Percentiles rank a stretch among this genome's conserved stretches.
These are phyloP conservation scores for Conidiobolus incongruus DNA, from an alignment of 371 early-diverging fungal species.

Conservation along the genomic window DNA sequence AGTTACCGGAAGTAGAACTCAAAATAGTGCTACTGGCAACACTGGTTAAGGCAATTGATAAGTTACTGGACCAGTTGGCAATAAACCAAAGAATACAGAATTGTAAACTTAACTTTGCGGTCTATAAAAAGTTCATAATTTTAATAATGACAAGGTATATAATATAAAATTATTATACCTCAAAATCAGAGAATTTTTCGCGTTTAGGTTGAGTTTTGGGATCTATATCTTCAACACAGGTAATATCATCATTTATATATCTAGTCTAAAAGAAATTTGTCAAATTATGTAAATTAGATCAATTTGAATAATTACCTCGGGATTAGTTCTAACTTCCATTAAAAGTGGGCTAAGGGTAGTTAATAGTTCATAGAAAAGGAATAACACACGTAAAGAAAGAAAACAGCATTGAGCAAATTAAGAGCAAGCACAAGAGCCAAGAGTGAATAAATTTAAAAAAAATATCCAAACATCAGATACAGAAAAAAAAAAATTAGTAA, in stretches of 20 bases:
- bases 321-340: too few relatives aligned
- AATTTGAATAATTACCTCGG: not conserved
- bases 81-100: slow-evolving; percentile 64
- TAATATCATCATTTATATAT: not conserved
- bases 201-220: not conserved
- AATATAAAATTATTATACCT: not conserved
- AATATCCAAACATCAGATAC: not conserved
- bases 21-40: slow-evolving; percentile 63
- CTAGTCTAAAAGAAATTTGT: not conserved
- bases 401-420: too few relatives aligned
- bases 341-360: too few relatives aligned
- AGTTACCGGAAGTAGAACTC: slow-evolving; percentile 37
- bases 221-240: not conserved
- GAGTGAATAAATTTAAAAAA: not conserved
- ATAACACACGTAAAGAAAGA: too few relatives aligned
- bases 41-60: slow-evolving; percentile 49
- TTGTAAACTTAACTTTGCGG: slow-evolving; percentile 35
- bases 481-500: not conserved
- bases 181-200: not conserved
- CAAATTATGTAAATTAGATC: not conserved
- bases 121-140: slow-evolving; percentile 12
- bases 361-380: too few relatives aligned
- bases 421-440: not conserved
- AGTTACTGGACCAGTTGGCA: slow-evolving; percentile 53
- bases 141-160: not conserved